These are phyloP conservation scores for Boletus reticuloceps DNA, from an alignment of 768 basidiomycete genomes.

Conservation along the genomic window DNA sequence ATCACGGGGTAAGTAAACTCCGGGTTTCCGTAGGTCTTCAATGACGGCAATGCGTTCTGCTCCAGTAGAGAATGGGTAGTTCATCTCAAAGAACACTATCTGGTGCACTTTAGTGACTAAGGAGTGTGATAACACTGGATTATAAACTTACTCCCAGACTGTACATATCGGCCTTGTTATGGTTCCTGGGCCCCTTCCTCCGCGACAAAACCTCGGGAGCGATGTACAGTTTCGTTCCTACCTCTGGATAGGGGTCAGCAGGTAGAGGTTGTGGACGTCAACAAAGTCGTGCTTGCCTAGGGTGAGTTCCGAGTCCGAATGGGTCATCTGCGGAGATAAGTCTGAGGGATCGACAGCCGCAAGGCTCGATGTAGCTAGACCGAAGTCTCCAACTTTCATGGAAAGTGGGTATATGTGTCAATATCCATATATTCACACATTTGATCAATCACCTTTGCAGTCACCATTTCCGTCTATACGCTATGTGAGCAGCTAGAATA, in stretches of 20 bases:
- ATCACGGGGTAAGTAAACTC: slow-evolving; percentile 69
- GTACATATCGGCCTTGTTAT: slow-evolving; percentile 91
- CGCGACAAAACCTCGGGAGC: slow-evolving; percentile 84
- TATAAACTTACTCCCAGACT: slow-evolving; percentile 72
- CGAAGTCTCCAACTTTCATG: slow-evolving; percentile 82
- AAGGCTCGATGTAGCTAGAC: slow-evolving; percentile 80
- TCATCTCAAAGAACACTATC: slow-evolving; percentile 99
- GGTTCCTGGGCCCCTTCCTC: slow-evolving; percentile 64
- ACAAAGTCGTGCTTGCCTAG: slow-evolving; percentile 44
- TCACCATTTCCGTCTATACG: slow-evolving; percentile 72
- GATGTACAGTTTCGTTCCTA: slow-evolving; percentile 89
- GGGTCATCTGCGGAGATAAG: slow-evolving; percentile 44
- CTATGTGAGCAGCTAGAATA: neutral
- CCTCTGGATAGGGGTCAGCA: slow-evolving; percentile 47
- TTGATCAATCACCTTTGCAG: slow-evolving; percentile 57
- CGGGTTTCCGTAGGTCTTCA: slow-evolving; percentile 69
- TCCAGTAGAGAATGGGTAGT: slow-evolving; percentile 75
- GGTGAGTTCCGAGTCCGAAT: slow-evolving; percentile 68
- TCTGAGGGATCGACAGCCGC: slow-evolving; percentile 77
- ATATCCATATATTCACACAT: neutral
- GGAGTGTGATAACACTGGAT: neutral
- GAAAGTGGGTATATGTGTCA: neutral
- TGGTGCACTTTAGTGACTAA: slow-evolving; percentile 27
- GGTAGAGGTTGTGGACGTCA: neutral
- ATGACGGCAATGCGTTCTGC: slow-evolving; percentile 84